Evolutionary conservation across 225 moss, liverwort and hornwort genomes (phyloP).

Genomic region (Sphagnum contortum): DNA sequence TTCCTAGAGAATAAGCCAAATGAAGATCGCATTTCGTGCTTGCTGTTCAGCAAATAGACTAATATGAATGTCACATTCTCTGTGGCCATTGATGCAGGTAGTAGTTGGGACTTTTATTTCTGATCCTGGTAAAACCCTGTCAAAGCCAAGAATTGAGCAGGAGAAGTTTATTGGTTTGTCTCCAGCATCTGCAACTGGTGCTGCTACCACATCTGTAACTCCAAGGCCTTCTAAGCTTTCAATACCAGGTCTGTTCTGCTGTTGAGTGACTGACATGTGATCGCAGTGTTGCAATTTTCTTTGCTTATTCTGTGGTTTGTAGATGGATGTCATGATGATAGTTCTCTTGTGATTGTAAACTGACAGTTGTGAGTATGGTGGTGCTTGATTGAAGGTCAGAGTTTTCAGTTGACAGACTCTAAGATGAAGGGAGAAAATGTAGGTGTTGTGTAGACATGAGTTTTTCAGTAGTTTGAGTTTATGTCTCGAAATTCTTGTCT

Average conservation of each 20-base stretch:
- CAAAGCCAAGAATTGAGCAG: conserved; percentile 26
- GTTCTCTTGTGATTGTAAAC: no score
- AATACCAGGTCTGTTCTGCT: conserved; percentile 11
- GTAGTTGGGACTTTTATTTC: conserved; percentile 60
- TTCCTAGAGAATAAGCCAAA: neutral
- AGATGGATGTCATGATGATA: no score
- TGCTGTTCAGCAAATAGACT: no score
- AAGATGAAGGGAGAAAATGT: no score
- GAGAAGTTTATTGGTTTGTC: conserved; percentile 44
- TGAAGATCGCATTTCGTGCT: neutral
- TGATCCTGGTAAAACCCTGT: conserved; percentile 27
- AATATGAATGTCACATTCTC: neutral
- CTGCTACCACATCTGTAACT: conserved; percentile 25
- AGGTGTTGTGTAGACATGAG: no score
- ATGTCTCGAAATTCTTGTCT: neutral
- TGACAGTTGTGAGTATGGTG: no score
- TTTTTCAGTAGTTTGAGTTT: no score
- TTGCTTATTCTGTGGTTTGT: no score
- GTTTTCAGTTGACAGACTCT: no score
- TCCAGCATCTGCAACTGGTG: conserved; percentile 46
- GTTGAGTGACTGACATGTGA: no score
- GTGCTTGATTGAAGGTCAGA: no score
- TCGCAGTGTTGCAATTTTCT: no score
- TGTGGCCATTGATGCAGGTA: conserved; percentile 18
- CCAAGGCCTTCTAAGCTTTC: conserved; percentile 41